A percentile compares a stretch with the other conserved stretches of the same genome.
These are phyloP conservation scores for Amanita fuliginea DNA, from an alignment of 768 basidiomycete species.

Conservation along the genomic window DNA sequence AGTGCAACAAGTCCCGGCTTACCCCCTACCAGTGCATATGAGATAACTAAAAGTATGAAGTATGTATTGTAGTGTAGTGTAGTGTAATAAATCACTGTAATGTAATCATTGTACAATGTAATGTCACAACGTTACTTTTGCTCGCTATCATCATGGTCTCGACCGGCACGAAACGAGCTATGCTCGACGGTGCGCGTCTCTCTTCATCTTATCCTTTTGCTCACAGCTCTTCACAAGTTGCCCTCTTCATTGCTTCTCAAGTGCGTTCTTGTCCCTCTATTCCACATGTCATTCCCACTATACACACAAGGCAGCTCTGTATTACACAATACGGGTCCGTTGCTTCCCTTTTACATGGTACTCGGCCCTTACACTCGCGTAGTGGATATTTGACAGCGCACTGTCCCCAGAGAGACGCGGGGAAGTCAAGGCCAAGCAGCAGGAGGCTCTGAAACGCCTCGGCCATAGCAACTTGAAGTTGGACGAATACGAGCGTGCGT, in stretches of 20 bases:
- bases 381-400: conserved; percentile 57
- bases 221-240: conserved; percentile 26
- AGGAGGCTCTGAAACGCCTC: conserved; percentile 58
- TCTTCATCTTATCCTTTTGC: conserved; percentile 4
- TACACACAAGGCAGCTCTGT: conserved; percentile 56
- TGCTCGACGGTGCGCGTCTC: conserved; percentile 29
- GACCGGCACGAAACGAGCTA: conserved; percentile 28
- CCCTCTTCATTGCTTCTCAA: conserved; percentile 39
- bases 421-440: conserved; percentile 55
- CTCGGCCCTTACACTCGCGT: conserved; percentile 1
- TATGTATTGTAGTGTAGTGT: too few species aligned
- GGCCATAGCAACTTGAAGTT: conserved; percentile 68
- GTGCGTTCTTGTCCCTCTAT: conserved; percentile 15
- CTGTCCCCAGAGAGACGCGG: conserved; percentile 42
- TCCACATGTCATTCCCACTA: conserved; percentile 12
- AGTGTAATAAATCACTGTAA: too few species aligned
- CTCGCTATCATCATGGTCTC: conserved; percentile 20
- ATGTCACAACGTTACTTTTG: background rate
- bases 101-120: background rate
- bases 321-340: conserved; percentile 64
- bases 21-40: background rate
- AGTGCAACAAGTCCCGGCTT: background rate
- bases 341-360: background rate
- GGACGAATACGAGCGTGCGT: conserved; percentile 84
- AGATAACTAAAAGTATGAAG: too few species aligned